Percentiles rank a stretch among this genome's conserved stretches.
Conservation (phyloP, 768 basidiomycete species). For the Pluteus cervinus region DNA sequence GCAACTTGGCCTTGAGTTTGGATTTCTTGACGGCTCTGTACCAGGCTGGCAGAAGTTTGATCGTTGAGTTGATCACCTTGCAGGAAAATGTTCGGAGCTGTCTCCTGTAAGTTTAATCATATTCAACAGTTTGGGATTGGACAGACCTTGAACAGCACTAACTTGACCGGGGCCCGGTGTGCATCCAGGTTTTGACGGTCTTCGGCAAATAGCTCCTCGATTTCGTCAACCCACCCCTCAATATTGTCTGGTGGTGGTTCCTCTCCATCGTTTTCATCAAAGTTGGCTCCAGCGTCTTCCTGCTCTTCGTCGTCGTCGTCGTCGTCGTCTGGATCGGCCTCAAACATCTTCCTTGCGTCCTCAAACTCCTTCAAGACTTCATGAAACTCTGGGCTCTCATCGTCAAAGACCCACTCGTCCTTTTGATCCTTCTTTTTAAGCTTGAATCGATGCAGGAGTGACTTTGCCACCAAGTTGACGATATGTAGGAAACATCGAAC, state of each 20-base stretch:
- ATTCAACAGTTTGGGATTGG: not conserved
- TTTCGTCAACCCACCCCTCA: not conserved
- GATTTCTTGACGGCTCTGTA: constrained; percentile 6
- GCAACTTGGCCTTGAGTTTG: constrained; percentile 8
- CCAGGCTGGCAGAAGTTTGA: constrained; percentile 23
- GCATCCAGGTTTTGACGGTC: constrained; percentile 7
- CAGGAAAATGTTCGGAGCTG: constrained; percentile 17
- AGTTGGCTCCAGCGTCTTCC: not conserved
- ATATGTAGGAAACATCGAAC: constrained; percentile 32
- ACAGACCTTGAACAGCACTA: constrained; percentile 18
- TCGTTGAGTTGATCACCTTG: constrained; percentile 21
- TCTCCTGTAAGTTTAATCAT: constrained; percentile 1
- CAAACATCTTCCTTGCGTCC: constrained; percentile 1
- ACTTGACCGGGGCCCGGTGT: constrained; percentile 10
- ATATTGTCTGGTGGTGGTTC: not conserved
- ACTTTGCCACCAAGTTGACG: constrained; percentile 29
- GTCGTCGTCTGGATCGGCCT: too few species aligned
- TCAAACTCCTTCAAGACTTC: not conserved
- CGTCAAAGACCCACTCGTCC: too few species aligned
- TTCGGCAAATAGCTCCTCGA: constrained; percentile 3
- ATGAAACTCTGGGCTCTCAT: too few species aligned
- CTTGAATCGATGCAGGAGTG: constrained; percentile 26
- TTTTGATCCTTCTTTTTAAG: constrained; percentile 7
- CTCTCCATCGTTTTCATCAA: not conserved
- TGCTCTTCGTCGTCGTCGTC: not conserved